A percentile compares a stretch with the other conserved stretches of the same genome.
Evolutionary conservation across 2,329 filamentous ascomycete species (phyloP).

Genomic region (Colletotrichum lentis): DNA sequence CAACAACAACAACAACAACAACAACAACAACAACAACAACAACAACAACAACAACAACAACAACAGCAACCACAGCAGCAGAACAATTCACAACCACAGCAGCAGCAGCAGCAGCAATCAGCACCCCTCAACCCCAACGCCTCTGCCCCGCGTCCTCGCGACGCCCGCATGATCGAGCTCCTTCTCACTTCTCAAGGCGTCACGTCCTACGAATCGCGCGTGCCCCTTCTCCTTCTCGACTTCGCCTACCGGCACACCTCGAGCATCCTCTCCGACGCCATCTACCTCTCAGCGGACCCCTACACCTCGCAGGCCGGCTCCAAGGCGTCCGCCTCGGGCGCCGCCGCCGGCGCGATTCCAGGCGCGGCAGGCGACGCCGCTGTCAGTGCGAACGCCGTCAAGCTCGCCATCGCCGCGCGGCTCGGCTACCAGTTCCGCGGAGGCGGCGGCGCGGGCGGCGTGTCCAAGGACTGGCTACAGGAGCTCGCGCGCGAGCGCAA

Average conservation of each 20-base stretch:
- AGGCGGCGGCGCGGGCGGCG: constrained; percentile 60
- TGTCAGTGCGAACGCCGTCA: constrained; percentile 72
- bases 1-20: constrained; percentile 25
- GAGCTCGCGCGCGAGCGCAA: constrained; percentile 78
- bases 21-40: constrained; percentile 9
- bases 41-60: constrained; percentile 39
- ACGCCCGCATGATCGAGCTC: constrained; percentile 81
- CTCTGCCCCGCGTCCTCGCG: constrained; percentile 71
- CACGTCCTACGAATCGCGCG: constrained; percentile 80
- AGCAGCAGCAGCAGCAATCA: constrained; percentile 24
- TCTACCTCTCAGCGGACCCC: constrained; percentile 74
- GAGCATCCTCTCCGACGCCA: constrained; percentile 73
- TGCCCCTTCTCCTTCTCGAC: constrained; percentile 83
- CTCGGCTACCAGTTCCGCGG: constrained; percentile 74
- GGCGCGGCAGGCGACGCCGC: constrained; percentile 58
- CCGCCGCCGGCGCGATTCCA: constrained; percentile 54
- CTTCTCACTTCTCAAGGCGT: constrained; percentile 82
- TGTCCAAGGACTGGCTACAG: constrained; percentile 78
- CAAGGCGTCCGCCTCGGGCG: constrained; percentile 59
- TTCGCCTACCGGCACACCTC: constrained; percentile 86
- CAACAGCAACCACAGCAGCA: constrained; percentile 32
- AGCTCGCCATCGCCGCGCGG: constrained; percentile 75
- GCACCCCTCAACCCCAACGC: constrained; percentile 44
- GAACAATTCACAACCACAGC: constrained; percentile 22
- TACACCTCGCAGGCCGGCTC: constrained; percentile 67